Conservation (phyloP, 2,329 filamentous ascomycete genomes). For the Ceratocystis eucalypticola region DNA sequence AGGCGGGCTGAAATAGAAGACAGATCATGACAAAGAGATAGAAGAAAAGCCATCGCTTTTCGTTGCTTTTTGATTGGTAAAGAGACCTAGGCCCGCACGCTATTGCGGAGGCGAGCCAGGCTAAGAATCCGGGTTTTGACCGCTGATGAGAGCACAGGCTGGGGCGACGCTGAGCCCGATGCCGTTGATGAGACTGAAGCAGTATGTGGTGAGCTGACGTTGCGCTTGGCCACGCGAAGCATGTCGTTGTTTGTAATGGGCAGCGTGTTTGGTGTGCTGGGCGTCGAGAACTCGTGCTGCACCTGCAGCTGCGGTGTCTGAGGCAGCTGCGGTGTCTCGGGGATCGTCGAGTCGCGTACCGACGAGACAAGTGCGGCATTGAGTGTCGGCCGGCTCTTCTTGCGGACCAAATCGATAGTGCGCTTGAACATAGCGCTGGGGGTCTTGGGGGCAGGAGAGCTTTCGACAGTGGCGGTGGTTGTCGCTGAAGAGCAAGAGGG, state of each 20-base stretch:
- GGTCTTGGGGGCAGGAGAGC: conserved; percentile 24
- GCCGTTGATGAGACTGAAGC: conserved; percentile 18
- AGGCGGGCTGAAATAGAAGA: neutral
- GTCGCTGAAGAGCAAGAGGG: neutral
- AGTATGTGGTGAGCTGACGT: conserved; percentile 23
- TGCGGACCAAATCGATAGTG: conserved; percentile 41
- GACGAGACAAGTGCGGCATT: conserved; percentile 25
- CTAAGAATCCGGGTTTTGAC: conserved; percentile 19
- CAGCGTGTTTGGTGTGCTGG: conserved; percentile 21
- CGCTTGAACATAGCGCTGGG: conserved; percentile 38
- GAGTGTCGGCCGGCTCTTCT: conserved; percentile 40
- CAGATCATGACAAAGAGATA: conserved; percentile 8
- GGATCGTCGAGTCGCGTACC: conserved; percentile 27
- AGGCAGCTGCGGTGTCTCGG: conserved; percentile 23
- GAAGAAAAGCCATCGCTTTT: neutral
- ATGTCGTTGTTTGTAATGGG: conserved; percentile 37
- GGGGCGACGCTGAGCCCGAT: conserved; percentile 1
- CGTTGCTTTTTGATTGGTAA: neutral
- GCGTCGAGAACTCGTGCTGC: neutral
- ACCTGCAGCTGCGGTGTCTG: neutral
- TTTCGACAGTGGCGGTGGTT: conserved; percentile 19
- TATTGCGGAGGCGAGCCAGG: conserved; percentile 15
- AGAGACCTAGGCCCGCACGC: conserved; percentile 10
- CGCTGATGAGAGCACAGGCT: conserved; percentile 15
- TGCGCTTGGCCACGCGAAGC: conserved; percentile 33